These are phyloP conservation scores for Apophysomyces elegans DNA, from an alignment of 371 early-diverging fungal species.

Conservation along the genomic window DNA sequence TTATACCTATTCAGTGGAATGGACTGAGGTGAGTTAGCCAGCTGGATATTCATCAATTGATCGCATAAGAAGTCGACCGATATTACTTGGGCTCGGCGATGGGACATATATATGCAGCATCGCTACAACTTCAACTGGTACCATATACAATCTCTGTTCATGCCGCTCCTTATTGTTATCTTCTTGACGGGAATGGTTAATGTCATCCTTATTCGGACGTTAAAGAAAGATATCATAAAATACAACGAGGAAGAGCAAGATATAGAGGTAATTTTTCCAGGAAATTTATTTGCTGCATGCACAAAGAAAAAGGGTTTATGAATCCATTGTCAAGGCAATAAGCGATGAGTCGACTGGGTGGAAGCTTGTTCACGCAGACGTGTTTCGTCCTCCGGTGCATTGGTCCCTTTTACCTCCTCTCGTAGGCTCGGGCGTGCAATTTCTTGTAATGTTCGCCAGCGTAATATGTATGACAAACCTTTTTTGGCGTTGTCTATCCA, in stretches of 20 bases:
- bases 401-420: conserved; percentile 70
- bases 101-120: conserved; percentile 53
- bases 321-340: conserved; percentile 35
- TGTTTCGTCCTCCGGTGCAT: conserved; percentile 73
- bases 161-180: conserved; percentile 65
- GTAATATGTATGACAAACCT: conserved; percentile 49
- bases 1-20: conserved; percentile 66
- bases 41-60: not conserved
- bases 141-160: not conserved
- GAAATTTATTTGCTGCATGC: not conserved
- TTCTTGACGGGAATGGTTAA: conserved; percentile 87
- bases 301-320: not conserved
- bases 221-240: conserved; percentile 86
- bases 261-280: conserved; percentile 41
- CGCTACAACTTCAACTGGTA: too few relatives aligned
- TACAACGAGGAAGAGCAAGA: conserved; percentile 69
- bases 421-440: conserved; percentile 82
- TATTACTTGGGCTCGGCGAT: conserved; percentile 60
- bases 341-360: conserved; percentile 90
- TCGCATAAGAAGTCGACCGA: conserved; percentile 30
- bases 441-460: conserved; percentile 59
- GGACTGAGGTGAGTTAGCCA: conserved; percentile 49
- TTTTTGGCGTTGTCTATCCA: not conserved
- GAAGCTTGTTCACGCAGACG: conserved; percentile 91
- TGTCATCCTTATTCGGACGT: conserved; percentile 80